phyloP scores from a whole-genome alignment of 2,329 filamentous ascomycete species.

The Ophiostoma ulmi region DNA sequence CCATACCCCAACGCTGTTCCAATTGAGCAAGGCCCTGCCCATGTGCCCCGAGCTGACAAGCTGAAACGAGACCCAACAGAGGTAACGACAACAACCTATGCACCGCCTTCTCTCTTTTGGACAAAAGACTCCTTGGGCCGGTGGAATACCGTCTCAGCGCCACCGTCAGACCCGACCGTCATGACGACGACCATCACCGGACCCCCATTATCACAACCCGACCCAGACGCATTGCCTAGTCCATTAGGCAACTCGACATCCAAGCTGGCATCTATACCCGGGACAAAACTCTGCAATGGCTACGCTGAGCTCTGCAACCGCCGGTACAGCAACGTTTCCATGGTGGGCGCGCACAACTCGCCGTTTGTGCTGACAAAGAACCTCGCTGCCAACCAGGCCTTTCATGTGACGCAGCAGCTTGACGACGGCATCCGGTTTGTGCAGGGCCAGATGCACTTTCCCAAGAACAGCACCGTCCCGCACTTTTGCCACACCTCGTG shows the following conservation, averaged over 20 bases:
- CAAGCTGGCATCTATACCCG: neutral
- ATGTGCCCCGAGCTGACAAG: neutral
- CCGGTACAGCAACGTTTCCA: slow-evolving; percentile 75
- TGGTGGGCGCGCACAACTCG: slow-evolving; percentile 74
- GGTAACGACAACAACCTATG: neutral
- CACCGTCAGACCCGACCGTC: neutral
- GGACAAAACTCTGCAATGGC: slow-evolving; percentile 61
- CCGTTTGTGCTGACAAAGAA: slow-evolving; percentile 68
- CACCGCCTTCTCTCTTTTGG: neutral
- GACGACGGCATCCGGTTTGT: slow-evolving; percentile 68
- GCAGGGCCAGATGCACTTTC: slow-evolving; percentile 60
- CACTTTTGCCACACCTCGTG: slow-evolving; percentile 86
- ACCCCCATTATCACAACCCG: neutral
- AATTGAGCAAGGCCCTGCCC: neutral
- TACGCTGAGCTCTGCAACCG: slow-evolving; percentile 70
- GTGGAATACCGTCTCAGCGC: neutral
- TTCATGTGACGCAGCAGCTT: slow-evolving; percentile 64
- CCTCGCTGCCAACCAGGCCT: slow-evolving; percentile 68
- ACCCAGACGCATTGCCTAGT: neutral
- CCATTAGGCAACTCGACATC: neutral
- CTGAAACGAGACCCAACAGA: neutral
- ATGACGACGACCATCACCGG: neutral
- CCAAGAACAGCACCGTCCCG: slow-evolving; percentile 38
- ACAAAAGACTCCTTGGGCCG: neutral
- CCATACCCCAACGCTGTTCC: neutral